Evolutionary conservation across 805 yeast species (phyloP), one percentile per base, ranked within the genome.

Genomic region (Candida sakaeoensis): DNA sequence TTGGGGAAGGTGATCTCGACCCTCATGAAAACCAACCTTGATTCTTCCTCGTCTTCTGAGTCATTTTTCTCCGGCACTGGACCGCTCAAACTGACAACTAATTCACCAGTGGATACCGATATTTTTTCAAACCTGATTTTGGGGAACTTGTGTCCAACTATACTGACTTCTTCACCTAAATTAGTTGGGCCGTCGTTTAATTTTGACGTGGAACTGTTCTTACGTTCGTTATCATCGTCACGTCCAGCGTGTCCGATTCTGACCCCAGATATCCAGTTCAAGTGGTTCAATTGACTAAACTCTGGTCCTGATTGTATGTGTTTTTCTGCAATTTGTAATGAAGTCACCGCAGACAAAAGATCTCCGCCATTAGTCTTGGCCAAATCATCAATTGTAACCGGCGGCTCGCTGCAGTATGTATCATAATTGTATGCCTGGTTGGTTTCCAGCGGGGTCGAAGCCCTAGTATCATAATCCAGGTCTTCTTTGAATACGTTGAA

Each of bases 261-360:
- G 6, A 91, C 95, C 37, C 98, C 97, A 0, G 96, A 82, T 27
- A 95, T 80, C 98, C 98, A 91, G 47, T 84, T 81, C 45, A 91
- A 64, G 54, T 87, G 95, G 49, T 82, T 80, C 22, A 77, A 55
- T 40, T 75, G 75, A 41, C 65, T 69, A 42, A 52, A 65, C 57
- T 46, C 42, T 24, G 47, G 43, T 12, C 51, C 54, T 16, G 47
- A 60, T 42, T 66, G 74, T 48, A 56, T 68, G 56, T 45, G 63
- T 53, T 50, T 60, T 55, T 65, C 61, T 41, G 63, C 55, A 18
- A 60, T 57, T 39, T 63, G 63, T 37, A 53, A 65, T 19, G 56
- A 51, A 1, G 64, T 53, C 54, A 71, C 41, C 41, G 75, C 53
- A 33, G 72, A 56, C 43, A 71, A 44, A 35, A 65, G 32, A 50